A percentile compares a stretch with the other conserved stretches of the same genome.
Evolutionary conservation across 768 basidiomycete species (phyloP).

Genomic region (Rhodotorula toruloides): DNA sequence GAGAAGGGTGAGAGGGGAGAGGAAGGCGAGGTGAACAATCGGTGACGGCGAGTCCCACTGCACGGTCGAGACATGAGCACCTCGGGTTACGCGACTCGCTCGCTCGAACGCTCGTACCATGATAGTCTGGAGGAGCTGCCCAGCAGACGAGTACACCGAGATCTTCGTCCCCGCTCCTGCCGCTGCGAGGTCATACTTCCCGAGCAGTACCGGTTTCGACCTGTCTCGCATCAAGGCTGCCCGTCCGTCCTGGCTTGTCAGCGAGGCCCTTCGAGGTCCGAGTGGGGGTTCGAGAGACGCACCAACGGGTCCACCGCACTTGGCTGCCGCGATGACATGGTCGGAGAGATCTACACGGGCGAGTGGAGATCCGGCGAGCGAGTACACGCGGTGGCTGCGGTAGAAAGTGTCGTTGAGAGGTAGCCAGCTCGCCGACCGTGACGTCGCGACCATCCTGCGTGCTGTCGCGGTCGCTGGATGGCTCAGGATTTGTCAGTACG

Average conservation of each 20-base stretch:
- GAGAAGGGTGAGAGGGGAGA: conserved; percentile 67
- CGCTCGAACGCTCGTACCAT: conserved; percentile 44
- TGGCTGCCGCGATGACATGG: conserved; percentile 72
- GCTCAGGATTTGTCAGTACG: no score
- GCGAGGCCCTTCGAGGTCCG: background rate
- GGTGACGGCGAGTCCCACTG: conserved; percentile 45
- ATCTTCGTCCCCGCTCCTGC: conserved; percentile 59
- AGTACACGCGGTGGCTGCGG: conserved; percentile 69
- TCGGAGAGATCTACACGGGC: conserved; percentile 68
- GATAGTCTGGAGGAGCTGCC: conserved; percentile 54
- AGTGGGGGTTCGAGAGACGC: conserved; percentile 34
- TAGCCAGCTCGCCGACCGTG: conserved; percentile 81
- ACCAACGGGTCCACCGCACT: conserved; percentile 87
- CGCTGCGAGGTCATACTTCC: conserved; percentile 44
- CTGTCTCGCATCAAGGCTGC: conserved; percentile 82
- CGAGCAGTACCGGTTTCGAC: conserved; percentile 67
- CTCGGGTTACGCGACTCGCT: background rate
- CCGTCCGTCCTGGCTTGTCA: background rate
- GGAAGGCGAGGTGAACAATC: conserved; percentile 60
- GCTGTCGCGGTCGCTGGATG: no score
- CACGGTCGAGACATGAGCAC: background rate
- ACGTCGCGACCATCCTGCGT: conserved; percentile 44
- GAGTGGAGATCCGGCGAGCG: conserved; percentile 56
- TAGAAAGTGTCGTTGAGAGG: conserved; percentile 76
- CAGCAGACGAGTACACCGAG: conserved; percentile 79